Evolutionary conservation across 139 green algal genomes (phyloP).

Genomic region (Chara braunii): DNA sequence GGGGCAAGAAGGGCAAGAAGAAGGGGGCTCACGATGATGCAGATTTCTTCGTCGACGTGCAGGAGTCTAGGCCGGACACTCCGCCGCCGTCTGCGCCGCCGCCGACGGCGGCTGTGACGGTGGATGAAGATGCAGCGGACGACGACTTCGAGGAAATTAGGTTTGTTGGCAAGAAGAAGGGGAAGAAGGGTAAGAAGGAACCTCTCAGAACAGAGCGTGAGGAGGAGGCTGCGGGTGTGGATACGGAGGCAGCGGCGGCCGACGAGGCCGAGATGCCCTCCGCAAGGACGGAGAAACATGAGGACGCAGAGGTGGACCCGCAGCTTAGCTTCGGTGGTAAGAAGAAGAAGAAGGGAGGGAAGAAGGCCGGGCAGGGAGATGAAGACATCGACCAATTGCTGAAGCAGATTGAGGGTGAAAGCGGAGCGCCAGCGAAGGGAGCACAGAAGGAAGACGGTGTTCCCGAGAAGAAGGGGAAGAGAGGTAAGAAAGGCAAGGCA

Average conservation of each 20-base stretch:
- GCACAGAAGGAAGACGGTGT: constrained; percentile 44
- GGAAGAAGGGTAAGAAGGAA: constrained; percentile 55
- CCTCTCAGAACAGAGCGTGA: not conserved
- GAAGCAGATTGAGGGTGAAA: constrained; percentile 27
- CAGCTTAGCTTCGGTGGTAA: constrained; percentile 8
- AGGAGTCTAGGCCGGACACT: too few relatives aligned
- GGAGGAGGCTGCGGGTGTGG: constrained; percentile 22
- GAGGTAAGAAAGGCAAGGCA: constrained; percentile 52
- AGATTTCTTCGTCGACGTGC: too few relatives aligned
- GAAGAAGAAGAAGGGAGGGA: constrained; percentile 37
- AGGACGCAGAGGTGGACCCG: not conserved
- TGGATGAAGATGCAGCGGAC: not conserved
- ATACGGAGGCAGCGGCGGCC: constrained; percentile 49
- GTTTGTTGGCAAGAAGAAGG: constrained; percentile 38
- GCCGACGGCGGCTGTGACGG: too few relatives aligned
- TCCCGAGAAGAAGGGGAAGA: constrained; percentile 51
- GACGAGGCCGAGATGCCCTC: constrained; percentile 38
- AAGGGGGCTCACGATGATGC: too few relatives aligned
- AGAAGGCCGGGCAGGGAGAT: constrained; percentile 28
- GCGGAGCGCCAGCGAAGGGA: not conserved
- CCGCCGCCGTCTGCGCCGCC: too few relatives aligned
- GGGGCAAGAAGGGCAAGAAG: constrained; percentile 50
- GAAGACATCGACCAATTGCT: constrained; percentile 39
- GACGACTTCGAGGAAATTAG: constrained; percentile 8
- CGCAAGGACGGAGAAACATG: constrained; percentile 10